Percentiles rank a stretch among this genome's conserved stretches.
These are phyloP conservation scores for Brasenia schreberi DNA, from an alignment of 164 flowering plant genomes.

Conservation along the genomic window DNA sequence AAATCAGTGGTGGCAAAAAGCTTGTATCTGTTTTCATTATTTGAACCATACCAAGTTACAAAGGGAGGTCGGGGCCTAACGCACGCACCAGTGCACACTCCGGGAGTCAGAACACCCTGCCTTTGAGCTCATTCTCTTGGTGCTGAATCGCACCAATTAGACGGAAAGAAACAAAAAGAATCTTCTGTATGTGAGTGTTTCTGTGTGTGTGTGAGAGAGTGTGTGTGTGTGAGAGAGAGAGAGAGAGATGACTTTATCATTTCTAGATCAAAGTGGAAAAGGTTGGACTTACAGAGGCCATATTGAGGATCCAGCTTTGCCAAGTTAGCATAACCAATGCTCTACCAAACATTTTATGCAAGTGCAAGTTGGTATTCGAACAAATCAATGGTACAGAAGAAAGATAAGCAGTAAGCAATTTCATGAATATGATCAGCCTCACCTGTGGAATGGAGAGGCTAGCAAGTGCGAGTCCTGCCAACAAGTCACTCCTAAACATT, in stretches of 20 bases:
- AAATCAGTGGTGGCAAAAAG: conserved; percentile 70
- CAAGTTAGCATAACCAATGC: conserved; percentile 79
- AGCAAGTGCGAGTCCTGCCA: conserved; percentile 77
- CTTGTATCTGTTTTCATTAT: conserved; percentile 45
- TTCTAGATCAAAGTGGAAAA: background rate
- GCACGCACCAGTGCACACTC: too few relatives aligned
- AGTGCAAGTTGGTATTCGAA: background rate
- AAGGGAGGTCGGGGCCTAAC: too few relatives aligned
- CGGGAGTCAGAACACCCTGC: too few relatives aligned
- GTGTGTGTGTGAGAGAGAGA: background rate
- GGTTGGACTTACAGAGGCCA: conserved; percentile 70
- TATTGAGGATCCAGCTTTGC: conserved; percentile 84
- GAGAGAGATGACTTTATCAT: background rate
- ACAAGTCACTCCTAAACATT: conserved; percentile 42
- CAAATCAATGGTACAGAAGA: background rate
- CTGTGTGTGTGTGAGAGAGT: too few relatives aligned
- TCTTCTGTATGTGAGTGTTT: too few relatives aligned
- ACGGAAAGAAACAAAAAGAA: too few relatives aligned
- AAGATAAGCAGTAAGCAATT: background rate
- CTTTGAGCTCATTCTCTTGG: too few relatives aligned
- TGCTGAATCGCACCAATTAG: too few relatives aligned
- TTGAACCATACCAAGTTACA: too few relatives aligned
- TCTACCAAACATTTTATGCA: conserved; percentile 23
- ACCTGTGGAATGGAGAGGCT: conserved; percentile 89
- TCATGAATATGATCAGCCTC: background rate